phyloP scores from a whole-genome alignment of 306 rosid species.

The Luffa acutangula region DNA sequence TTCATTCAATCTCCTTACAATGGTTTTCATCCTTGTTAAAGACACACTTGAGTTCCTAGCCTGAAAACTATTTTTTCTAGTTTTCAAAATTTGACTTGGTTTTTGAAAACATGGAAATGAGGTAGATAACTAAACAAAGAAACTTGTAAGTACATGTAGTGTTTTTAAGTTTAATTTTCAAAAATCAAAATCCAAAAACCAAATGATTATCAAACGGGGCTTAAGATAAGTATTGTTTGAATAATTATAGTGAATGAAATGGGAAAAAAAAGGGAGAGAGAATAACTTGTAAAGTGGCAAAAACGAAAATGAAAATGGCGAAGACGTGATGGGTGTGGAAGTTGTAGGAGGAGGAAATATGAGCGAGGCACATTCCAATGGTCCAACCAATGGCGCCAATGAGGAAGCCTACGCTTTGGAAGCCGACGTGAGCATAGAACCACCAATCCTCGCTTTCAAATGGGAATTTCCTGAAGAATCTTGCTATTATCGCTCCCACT shows the following conservation, averaged over 20 bases:
- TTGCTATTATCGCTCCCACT: slow-evolving; percentile 47
- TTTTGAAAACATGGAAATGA: too few species aligned
- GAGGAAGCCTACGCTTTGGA: slow-evolving; percentile 41
- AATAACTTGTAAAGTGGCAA: slow-evolving; percentile 46
- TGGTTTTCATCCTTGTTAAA: too few species aligned
- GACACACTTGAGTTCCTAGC: too few species aligned
- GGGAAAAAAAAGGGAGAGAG: background rate
- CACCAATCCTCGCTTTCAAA: background rate
- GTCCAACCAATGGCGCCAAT: slow-evolving; percentile 52
- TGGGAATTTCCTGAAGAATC: slow-evolving; percentile 36
- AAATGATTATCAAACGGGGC: too few species aligned
- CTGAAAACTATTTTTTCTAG: too few species aligned
- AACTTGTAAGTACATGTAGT: too few species aligned
- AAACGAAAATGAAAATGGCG: slow-evolving; percentile 49
- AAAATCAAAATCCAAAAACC: too few species aligned
- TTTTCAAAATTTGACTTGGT: too few species aligned
- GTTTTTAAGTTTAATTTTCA: too few species aligned
- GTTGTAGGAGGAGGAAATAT: slow-evolving; percentile 34
- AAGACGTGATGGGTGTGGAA: slow-evolving; percentile 43
- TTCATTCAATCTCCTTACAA: too few species aligned
- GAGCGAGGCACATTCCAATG: slow-evolving; percentile 68
- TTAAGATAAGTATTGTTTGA: too few species aligned
- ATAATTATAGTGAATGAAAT: background rate
- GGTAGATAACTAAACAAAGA: too few species aligned
- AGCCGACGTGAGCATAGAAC: slow-evolving; percentile 18